Conservation (phyloP, 2,329 filamentous ascomycete species). For the Xylariaceae sp. region DNA sequence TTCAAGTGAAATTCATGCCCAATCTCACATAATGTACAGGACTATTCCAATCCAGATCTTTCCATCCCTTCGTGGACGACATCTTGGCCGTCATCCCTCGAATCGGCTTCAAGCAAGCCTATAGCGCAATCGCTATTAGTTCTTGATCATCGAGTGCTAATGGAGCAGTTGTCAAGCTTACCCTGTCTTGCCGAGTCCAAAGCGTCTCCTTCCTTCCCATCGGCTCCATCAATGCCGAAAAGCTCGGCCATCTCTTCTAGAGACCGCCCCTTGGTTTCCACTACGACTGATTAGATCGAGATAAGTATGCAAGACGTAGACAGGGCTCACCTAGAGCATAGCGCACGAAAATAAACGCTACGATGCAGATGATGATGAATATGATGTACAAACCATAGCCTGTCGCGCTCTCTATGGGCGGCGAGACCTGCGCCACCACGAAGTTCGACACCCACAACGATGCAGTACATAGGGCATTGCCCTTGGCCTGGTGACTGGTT, state of each 20-base stretch:
- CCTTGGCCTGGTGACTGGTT: too few species aligned
- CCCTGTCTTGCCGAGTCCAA: background rate
- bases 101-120: too few species aligned
- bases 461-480: slow-evolving; percentile 22
- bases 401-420: slow-evolving; percentile 19
- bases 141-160: too few species aligned
- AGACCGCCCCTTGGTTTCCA: slow-evolving; percentile 17
- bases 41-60: too few species aligned
- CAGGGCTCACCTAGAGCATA: slow-evolving; percentile 17
- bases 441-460: slow-evolving; percentile 25
- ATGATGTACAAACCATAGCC: slow-evolving; percentile 24
- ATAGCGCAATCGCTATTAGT: too few species aligned
- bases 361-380: slow-evolving; percentile 20
- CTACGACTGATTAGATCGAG: slow-evolving; percentile 2
- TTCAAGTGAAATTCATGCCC: too few species aligned
- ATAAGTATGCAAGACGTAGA: background rate
- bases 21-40: too few species aligned
- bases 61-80: too few species aligned
- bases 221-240: slow-evolving; percentile 10
- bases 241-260: slow-evolving; percentile 17
- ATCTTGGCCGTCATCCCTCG: too few species aligned
- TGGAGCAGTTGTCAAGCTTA: too few species aligned
- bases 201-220: background rate
- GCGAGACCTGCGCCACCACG: slow-evolving; percentile 17
- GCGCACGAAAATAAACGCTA: slow-evolving; percentile 23